Conservation (phyloP, 1,284 basidiomycete genomes). For the Grifola frondosa region DNA sequence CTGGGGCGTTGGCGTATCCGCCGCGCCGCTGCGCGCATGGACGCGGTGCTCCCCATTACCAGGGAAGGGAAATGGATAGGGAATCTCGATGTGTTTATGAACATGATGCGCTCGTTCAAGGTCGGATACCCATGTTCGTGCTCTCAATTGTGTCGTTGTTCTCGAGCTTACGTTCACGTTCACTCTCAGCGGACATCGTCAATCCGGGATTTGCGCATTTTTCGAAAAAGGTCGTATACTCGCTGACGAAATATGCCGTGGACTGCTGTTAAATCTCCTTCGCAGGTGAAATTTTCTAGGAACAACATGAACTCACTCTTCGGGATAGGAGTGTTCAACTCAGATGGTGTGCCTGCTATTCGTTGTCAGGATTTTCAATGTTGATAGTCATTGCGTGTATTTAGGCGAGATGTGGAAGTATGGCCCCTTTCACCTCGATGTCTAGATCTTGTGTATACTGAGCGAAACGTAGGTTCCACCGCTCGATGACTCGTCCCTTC, state of each 20-base stretch:
- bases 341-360: slow-evolving; percentile 5
- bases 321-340: slow-evolving; percentile 46
- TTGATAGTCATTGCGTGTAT: not conserved
- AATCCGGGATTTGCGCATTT: not conserved
- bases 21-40: slow-evolving; percentile 12
- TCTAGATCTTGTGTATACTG: not conserved
- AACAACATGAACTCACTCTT: slow-evolving; percentile 33
- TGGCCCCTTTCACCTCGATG: not conserved
- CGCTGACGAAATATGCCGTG: not conserved
- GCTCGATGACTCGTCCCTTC: slow-evolving; percentile 27
- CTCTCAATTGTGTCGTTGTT: not conserved
- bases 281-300: slow-evolving; percentile 5
- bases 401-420: slow-evolving; percentile 32
- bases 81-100: slow-evolving; percentile 10
- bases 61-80: slow-evolving; percentile 11
- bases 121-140: slow-evolving; percentile 17
- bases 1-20: slow-evolving; percentile 3
- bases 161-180: slow-evolving; percentile 19
- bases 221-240: slow-evolving; percentile 20
- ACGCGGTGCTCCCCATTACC: slow-evolving; percentile 13
- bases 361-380: not conserved
- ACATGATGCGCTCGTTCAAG: slow-evolving; percentile 5
- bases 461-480: slow-evolving; percentile 24
- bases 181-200: not conserved
- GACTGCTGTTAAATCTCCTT: not conserved